Evolutionary conservation across 495 filamentous ascomycete genomes (phyloP), one percentile per base, ranked within the genome.

Genomic region (Podospora australis): DNA sequence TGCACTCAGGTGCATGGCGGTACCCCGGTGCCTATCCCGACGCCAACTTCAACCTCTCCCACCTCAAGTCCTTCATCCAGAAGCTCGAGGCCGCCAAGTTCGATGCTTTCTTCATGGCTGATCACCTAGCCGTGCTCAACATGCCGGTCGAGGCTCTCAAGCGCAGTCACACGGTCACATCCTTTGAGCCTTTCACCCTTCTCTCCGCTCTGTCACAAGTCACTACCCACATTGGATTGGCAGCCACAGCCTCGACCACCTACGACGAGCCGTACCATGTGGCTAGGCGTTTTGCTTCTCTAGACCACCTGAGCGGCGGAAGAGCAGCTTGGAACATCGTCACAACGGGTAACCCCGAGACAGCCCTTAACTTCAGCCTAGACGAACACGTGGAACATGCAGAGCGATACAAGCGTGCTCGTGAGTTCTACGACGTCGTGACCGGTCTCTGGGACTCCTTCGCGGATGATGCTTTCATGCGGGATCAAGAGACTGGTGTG

Each of bases 261-360:
- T 83, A 77, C 29, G 62, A 78, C 32, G 61, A 70, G 25, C 78
- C 79, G 1, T 83, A 76, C 52, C 65, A 77, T 23, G 63, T 83
- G 6, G 79, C 80, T 0, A 69, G 75, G 34, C 70, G 74, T 13
- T 78, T 79, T 38, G 79, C 79, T 1, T 79, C 77, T 0, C 60
- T 84, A 13, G 80, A 83, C 53, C 79, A 84, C 50, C 56, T 81
- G 13, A 81, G 75, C 8, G 66, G 70, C 22, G 81, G 78, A 3
- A 71, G 80, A 14, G 64, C 80, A 8, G 80, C 71, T 0, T 83
- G 81, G 81, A 84, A 83, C 53, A 80, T 84, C 19, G 79, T 84
- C 23, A 82, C 80, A 1, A 76, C 70, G 0, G 79, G 70, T 35
- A 77, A 75, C 55, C 77, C 78, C 29, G 67, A 74, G 4, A 70